These are phyloP conservation scores for Cinchona pubescens DNA, from an alignment of 257 asterid genomes.

Conservation along the genomic window DNA sequence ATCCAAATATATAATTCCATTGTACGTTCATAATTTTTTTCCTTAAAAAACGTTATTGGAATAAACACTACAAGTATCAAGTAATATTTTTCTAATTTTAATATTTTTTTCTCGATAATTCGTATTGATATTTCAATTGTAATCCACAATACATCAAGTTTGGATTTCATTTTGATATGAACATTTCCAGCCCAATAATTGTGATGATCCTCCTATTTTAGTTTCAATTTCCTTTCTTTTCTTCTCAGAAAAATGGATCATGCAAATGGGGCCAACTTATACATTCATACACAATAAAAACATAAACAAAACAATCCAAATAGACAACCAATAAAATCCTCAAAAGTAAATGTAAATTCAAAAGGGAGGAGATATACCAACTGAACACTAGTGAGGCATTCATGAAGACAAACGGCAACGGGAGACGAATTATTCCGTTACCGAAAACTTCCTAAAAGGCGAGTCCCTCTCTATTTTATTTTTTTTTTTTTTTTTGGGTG, in stretches of 20 bases:
- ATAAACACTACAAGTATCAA: no score
- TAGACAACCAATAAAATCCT: neutral
- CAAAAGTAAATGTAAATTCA: neutral
- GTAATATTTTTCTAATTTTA: no score
- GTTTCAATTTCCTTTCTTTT: neutral
- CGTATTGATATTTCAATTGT: neutral
- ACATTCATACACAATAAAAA: neutral
- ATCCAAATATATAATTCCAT: no score
- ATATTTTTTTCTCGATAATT: neutral
- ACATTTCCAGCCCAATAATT: no score
- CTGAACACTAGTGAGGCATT: conserved; percentile 99
- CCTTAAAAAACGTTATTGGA: no score
- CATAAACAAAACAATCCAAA: neutral
- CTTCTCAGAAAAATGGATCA: neutral
- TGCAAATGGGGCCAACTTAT: neutral
- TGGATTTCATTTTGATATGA: neutral
- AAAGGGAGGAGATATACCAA: conserved; percentile 5
- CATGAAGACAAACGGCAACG: conserved; percentile 90
- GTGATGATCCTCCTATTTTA: no score
- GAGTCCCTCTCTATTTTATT: conserved; percentile 34
- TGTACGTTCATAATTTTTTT: no score
- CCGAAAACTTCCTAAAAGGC: conserved; percentile 59
- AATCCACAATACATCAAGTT: neutral
- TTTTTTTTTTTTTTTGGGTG: conserved; percentile 17
- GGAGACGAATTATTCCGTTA: conserved; percentile 88